Percentiles rank a stretch among this genome's conserved stretches.
phyloP scores from a whole-genome alignment of 2,329 filamentous ascomycete species.

The Mycosphaerelloides madeirae region DNA sequence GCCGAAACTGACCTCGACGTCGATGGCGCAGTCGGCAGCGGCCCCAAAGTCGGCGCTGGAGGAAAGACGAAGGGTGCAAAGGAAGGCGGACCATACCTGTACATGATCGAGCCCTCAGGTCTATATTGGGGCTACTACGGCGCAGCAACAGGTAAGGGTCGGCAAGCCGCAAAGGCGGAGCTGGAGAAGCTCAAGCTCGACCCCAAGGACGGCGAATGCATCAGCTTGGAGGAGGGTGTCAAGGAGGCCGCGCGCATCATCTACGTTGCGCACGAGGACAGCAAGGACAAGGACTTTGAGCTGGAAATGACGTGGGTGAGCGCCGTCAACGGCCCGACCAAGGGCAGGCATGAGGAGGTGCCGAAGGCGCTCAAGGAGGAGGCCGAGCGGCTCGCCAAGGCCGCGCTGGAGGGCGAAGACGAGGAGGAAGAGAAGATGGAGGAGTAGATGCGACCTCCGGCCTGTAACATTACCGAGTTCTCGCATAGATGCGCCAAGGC shows the following conservation, averaged over 20 bases:
- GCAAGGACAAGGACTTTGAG: constrained; percentile 99
- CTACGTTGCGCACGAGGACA: constrained; percentile 95
- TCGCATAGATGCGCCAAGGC: constrained; percentile 12
- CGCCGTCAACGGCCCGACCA: constrained; percentile 74
- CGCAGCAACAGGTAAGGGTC: constrained; percentile 91
- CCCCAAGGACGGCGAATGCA: constrained; percentile 56
- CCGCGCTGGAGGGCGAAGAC: constrained; percentile 79
- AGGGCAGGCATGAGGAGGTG: constrained; percentile 88
- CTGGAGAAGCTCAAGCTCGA: constrained; percentile 90
- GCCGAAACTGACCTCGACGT: constrained; percentile 78
- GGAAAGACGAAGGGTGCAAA: constrained; percentile 72
- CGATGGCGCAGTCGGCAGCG: constrained; percentile 82
- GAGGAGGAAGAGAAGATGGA: constrained; percentile 46
- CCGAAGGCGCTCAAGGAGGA: constrained; percentile 86
- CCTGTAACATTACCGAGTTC: constrained; percentile 17
- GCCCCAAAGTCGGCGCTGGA: constrained; percentile 73
- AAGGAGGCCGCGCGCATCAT: constrained; percentile 97
- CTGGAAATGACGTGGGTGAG: constrained; percentile 99
- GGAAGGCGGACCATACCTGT: constrained; percentile 85
- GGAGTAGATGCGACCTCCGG: constrained; percentile 15
- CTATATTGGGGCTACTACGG: constrained; percentile 99
- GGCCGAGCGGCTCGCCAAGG: constrained; percentile 88
- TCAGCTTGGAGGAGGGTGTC: constrained; percentile 80
- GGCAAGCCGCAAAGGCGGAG: constrained; percentile 95
- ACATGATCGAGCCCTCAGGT: constrained; percentile 98